These are phyloP conservation scores for Plantago major DNA, from an alignment of 257 asterid genomes.

Conservation along the genomic window DNA sequence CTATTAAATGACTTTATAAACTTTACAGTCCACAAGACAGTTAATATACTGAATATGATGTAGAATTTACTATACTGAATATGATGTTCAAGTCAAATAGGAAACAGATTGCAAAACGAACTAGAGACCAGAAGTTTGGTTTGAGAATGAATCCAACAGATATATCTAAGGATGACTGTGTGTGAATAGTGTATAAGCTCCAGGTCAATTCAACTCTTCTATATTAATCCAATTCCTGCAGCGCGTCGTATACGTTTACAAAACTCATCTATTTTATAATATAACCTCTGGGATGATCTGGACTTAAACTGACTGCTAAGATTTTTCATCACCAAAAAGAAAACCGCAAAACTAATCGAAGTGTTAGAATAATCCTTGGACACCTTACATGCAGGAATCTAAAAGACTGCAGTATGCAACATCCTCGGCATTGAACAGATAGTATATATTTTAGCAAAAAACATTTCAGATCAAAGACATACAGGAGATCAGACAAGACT, in stretches of 20 bases:
- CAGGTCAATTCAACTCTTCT: too few species aligned
- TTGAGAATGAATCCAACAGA: too few species aligned
- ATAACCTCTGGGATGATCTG: background rate
- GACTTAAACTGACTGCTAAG: background rate
- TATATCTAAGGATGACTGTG: too few species aligned
- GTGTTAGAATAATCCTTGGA: background rate
- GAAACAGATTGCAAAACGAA: background rate
- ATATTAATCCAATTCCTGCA: background rate
- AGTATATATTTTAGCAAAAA: background rate
- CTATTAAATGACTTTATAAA: background rate
- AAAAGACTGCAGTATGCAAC: background rate
- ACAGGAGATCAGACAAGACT: background rate
- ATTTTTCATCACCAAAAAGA: background rate
- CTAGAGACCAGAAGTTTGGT: background rate
- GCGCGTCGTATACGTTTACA: too few species aligned
- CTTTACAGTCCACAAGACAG: background rate
- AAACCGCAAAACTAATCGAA: background rate
- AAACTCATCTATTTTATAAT: background rate
- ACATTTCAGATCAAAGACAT: background rate
- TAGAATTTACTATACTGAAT: background rate
- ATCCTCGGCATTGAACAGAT: background rate
- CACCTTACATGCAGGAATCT: background rate
- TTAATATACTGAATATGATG: background rate
- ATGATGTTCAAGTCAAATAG: background rate
- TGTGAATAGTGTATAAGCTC: too few species aligned